These are phyloP conservation scores for Cystobasidium pallidum DNA, from an alignment of 1,284 basidiomycete genomes.

Conservation along the genomic window DNA sequence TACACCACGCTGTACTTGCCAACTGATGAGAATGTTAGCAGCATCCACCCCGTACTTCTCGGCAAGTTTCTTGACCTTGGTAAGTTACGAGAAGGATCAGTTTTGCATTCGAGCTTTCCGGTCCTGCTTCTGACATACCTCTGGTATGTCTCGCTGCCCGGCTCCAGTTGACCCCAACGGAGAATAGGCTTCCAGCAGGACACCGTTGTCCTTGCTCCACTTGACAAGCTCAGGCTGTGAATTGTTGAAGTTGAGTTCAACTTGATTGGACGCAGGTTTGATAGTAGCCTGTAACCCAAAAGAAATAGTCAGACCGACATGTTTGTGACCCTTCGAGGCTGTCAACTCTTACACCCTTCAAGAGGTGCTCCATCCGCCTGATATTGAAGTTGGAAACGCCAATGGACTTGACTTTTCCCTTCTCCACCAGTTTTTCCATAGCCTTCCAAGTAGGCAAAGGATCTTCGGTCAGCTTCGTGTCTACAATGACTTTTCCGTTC, in stretches of 20 bases:
- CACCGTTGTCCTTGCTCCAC: conserved; percentile 66
- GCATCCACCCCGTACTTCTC: conserved; percentile 64
- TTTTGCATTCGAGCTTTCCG: not conserved
- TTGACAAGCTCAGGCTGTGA: conserved; percentile 72
- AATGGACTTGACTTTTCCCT: conserved; percentile 65
- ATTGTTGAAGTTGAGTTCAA: conserved; percentile 79
- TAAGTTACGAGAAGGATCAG: no score
- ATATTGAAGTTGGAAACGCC: conserved; percentile 72
- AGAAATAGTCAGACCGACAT: not conserved
- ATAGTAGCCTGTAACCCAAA: conserved; percentile 53
- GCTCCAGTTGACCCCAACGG: conserved; percentile 79
- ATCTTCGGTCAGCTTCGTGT: conserved; percentile 69
- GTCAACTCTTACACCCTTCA: conserved; percentile 59
- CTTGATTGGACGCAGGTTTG: conserved; percentile 72
- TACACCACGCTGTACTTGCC: conserved; percentile 65
- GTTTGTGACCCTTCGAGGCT: not conserved
- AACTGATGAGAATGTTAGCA: conserved; percentile 71
- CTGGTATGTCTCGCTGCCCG: conserved; percentile 68
- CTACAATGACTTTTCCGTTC: conserved; percentile 61
- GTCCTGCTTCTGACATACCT: conserved; percentile 58
- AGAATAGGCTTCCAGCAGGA: conserved; percentile 78
- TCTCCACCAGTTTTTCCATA: conserved; percentile 63
- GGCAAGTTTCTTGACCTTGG: conserved; percentile 48
- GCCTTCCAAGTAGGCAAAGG: conserved; percentile 69
- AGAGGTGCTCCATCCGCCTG: conserved; percentile 69